These are phyloP conservation scores for Penicillium coffeae DNA, from an alignment of 495 filamentous ascomycete species.

Conservation along the genomic window DNA sequence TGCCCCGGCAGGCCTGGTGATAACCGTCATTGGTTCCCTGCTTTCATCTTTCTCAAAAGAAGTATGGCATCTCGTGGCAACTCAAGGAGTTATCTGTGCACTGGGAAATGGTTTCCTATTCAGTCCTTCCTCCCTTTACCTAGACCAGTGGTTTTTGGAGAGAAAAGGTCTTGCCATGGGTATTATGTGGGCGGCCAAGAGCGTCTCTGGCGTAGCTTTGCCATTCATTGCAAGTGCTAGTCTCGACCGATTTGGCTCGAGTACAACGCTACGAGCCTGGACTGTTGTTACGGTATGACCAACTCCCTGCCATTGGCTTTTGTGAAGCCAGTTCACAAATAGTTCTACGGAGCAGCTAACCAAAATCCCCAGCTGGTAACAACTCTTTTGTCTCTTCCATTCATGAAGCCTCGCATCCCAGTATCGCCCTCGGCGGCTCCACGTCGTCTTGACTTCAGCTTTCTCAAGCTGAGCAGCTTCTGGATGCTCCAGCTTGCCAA, in stretches of 20 bases:
- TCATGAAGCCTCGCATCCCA: slow-evolving; percentile 56
- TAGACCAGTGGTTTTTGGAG: slow-evolving; percentile 56
- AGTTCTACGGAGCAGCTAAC: not conserved
- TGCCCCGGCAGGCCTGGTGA: slow-evolving; percentile 37
- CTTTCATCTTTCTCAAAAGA: slow-evolving; percentile 49
- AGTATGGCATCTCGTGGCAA: slow-evolving; percentile 51
- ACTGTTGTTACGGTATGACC: slow-evolving; percentile 36
- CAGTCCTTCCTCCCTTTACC: slow-evolving; percentile 48
- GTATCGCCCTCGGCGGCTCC: slow-evolving; percentile 22
- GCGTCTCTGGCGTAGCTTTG: slow-evolving; percentile 43
- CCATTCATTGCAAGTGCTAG: slow-evolving; percentile 52
- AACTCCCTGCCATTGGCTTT: no score
- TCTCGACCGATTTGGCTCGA: slow-evolving; percentile 50
- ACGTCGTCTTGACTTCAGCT: slow-evolving; percentile 43
- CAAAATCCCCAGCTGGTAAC: slow-evolving; percentile 31
- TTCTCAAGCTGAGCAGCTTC: slow-evolving; percentile 48
- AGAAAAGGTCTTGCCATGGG: slow-evolving; percentile 52
- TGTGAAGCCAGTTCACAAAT: no score
- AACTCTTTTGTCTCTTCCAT: slow-evolving; percentile 51
- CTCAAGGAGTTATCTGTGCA: slow-evolving; percentile 53
- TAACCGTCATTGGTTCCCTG: slow-evolving; percentile 35
- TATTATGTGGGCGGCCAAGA: slow-evolving; percentile 55
- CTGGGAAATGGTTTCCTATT: slow-evolving; percentile 50
- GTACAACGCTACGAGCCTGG: slow-evolving; percentile 54
- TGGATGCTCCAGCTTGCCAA: slow-evolving; percentile 54